Base-by-base conservation (phyloP, 345 rosid species). In the Boechera divaricarpa region DNA sequence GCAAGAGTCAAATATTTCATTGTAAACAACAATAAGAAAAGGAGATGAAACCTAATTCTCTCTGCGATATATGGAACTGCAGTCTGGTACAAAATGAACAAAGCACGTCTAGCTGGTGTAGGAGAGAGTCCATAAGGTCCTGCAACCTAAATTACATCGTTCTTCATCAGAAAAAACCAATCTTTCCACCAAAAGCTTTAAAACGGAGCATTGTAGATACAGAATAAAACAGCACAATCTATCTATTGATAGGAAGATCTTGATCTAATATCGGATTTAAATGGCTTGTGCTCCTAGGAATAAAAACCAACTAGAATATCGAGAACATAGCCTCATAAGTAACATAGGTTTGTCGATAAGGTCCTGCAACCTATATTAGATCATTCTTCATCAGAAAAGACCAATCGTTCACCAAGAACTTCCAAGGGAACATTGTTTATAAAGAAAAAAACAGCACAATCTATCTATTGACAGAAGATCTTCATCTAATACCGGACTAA, bases 41-140 rank as follows among this genome's bases (percentile, higher is more conserved):
- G 35, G 31, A 2, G 1, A 33, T 8, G 3, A 21, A 33, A 90
- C 98, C 98, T 95, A 12, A 95, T 87, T 85, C 97, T 88, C 75
- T 91, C 97, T 0, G 94, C 89, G 28, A 95, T 85, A 77, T 92
- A 95, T 16, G 98, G 97, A 75, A 91, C 82, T 2, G 93, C 88
- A 3, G 94, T 87, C 68, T 91, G 96, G 55, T 88, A 95, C 33
- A 95, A 64, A 54, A 95, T 92, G 78, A 89, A 92, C 78, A 95
- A 91, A 53, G 90, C 87, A 39, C 96, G 94, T 82, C 94, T 88
- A 13, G 99, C 99, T 5, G 96, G 99, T 33, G 97, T 92, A n/a
- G 98, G 99, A 36, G 97, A 83, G 69, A 92, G 94, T 35, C 94
- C 88, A 70, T 85, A 80, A 56, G 86, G 83, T 73, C 97, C 96